These are phyloP conservation scores for Ustilago crameri DNA, from an alignment of 1,284 basidiomycete genomes.

Conservation along the genomic window DNA sequence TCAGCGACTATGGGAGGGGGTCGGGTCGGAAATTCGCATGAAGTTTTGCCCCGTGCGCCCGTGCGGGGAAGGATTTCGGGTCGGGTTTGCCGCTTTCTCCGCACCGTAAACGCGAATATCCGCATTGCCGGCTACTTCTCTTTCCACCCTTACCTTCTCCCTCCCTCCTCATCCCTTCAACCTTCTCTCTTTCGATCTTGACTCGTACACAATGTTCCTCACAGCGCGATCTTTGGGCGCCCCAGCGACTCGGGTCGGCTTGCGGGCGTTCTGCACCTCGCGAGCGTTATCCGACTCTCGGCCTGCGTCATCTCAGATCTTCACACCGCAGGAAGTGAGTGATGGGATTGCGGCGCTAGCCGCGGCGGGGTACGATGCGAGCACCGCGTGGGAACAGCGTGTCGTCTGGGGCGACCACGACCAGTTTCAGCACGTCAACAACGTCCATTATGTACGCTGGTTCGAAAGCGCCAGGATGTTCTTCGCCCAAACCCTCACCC, in stretches of 20 bases:
- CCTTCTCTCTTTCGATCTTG: no score
- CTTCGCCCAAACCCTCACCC: constrained; percentile 24
- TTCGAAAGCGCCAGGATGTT: constrained; percentile 58
- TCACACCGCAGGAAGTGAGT: constrained; percentile 2
- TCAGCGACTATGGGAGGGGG: no score
- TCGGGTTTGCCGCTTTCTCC: no score
- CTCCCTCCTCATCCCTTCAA: no score
- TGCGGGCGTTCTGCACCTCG: background rate
- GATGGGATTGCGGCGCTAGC: constrained; percentile 11
- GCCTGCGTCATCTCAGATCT: constrained; percentile 18
- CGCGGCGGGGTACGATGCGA: constrained; percentile 20
- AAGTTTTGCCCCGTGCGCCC: background rate
- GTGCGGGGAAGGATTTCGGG: no score
- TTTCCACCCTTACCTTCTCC: no score
- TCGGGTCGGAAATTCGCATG: background rate
- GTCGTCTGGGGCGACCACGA: constrained; percentile 58
- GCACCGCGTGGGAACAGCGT: constrained; percentile 42
- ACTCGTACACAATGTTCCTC: no score
- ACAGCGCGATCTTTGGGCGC: no score
- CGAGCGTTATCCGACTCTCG: no score
- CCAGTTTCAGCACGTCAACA: constrained; percentile 63
- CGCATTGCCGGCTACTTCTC: no score
- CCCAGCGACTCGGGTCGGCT: no score
- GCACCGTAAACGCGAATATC: no score
- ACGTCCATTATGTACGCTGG: constrained; percentile 62